Evolutionary conservation across 345 rosid genomes (phyloP), one percentile per base, ranked within the genome.

Genomic region (Excoecaria agallocha): DNA sequence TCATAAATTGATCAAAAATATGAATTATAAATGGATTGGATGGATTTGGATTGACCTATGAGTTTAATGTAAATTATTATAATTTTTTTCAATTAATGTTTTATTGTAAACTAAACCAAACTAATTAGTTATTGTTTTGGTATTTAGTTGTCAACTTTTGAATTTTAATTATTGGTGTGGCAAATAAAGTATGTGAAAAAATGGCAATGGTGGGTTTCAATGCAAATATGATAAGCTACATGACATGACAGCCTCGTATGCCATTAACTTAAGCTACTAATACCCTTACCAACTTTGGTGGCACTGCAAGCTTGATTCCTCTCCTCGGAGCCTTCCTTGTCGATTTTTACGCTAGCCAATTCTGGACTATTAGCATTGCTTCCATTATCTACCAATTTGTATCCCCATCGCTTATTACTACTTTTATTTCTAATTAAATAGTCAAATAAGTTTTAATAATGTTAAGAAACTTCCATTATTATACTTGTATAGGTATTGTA

Each of bases 221-320:
- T 56, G 68, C 94, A 38, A 95, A 95, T 74, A 93, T 95, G 99
- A 85, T 89, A 56, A 95, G 87, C 87, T 95, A 95, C 88, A 71
- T 93, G 65, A 95, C 96, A 20, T 79, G 85, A 19, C 88, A 95
- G 81, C 82, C 93, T 69, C 94, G 93, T 65, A 85, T 93, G 89
- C 98, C 99, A 0, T 74, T 91, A 76, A 90, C 97, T 17, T 87
- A 89, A 88, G 98, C 98, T 12, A 98, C 98, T 49, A 95, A 93
- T 76, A 90, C 96, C 39, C 87, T 90, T 56, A 93, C 98, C 59
- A 93, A 91, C 85, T 95, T 95, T 54, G 89, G 93, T 1, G 96
- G 99, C 54, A 90, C 94, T 25, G 77, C 94, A 0, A 87, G 98
- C 84, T 74, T 95, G 45, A 93, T 96, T 11, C 97, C 99, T 22